Percentiles rank a stretch among this genome's conserved stretches.
Evolutionary conservation across 192 early-diverging fungal genomes (phyloP).

Genomic region (Backusella westeae): DNA sequence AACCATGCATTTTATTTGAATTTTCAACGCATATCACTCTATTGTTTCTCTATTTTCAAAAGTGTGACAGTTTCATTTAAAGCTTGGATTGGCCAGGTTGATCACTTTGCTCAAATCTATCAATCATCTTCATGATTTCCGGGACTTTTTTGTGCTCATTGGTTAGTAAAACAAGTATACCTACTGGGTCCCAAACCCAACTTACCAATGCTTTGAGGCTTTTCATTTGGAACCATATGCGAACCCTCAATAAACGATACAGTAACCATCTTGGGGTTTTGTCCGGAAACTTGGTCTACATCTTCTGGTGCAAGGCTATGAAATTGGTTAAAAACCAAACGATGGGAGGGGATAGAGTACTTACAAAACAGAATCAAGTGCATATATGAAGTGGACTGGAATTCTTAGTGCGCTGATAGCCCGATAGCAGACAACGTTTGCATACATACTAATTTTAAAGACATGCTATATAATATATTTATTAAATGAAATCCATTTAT

Average conservation of each 20-base stretch:
- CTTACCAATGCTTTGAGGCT: slow-evolving; percentile 38
- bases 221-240: slow-evolving; percentile 45
- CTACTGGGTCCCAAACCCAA: no score
- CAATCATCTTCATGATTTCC: background rate
- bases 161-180: no score
- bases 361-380: slow-evolving; percentile 41
- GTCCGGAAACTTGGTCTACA: slow-evolving; percentile 6
- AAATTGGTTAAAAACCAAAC: background rate
- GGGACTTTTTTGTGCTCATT: no score
- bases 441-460: slow-evolving; percentile 15
- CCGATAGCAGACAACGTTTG: slow-evolving; percentile 24
- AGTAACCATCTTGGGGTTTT: slow-evolving; percentile 16
- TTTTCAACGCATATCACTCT: no score
- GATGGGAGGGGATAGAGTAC: background rate
- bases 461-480: slow-evolving; percentile 14
- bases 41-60: no score
- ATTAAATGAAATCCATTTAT: background rate
- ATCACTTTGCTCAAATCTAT: background rate
- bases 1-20: no score
- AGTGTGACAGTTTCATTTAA: background rate
- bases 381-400: slow-evolving; percentile 42
- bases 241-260: slow-evolving; percentile 27
- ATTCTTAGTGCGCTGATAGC: slow-evolving; percentile 28
- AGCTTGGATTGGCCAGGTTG: background rate
- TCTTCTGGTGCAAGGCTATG: slow-evolving; percentile 15